Evolutionary conservation across 2,329 filamentous ascomycete genomes (phyloP).

Genomic region (Rhynchosporium graminicola): DNA sequence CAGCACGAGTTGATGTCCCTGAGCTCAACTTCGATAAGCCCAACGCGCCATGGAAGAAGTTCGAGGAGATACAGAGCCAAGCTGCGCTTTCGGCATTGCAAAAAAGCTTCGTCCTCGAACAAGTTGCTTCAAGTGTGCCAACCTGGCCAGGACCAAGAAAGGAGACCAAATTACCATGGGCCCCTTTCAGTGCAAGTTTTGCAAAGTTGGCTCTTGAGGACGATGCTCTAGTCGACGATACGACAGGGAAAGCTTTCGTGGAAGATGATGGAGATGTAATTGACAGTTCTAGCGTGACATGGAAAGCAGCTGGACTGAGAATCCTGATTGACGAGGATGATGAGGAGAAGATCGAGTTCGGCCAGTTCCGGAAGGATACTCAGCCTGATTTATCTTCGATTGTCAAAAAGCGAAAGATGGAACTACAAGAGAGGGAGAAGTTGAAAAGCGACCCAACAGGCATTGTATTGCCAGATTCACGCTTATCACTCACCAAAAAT

Average conservation of each 20-base stretch:
- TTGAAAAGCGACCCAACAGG: background rate
- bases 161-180: slow-evolving; percentile 49
- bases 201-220: slow-evolving; percentile 43
- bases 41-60: slow-evolving; percentile 49
- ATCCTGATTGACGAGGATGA: slow-evolving; percentile 46
- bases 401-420: slow-evolving; percentile 44
- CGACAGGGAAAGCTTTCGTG: slow-evolving; percentile 42
- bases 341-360: slow-evolving; percentile 42
- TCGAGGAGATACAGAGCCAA: slow-evolving; percentile 22
- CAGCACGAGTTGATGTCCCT: slow-evolving; percentile 50
- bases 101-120: slow-evolving; percentile 33
- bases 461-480: background rate
- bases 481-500: background rate
- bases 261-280: slow-evolving; percentile 37
- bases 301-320: slow-evolving; percentile 51
- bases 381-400: slow-evolving; percentile 42
- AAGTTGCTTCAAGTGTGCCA: slow-evolving; percentile 37
- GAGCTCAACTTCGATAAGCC: slow-evolving; percentile 46
- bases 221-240: slow-evolving; percentile 45
- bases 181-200: slow-evolving; percentile 44
- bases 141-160: slow-evolving; percentile 45
- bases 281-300: slow-evolving; percentile 46
- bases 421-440: slow-evolving; percentile 20
- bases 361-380: slow-evolving; percentile 27
- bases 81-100: slow-evolving; percentile 39